Conservation (phyloP, 306 rosid species). For the Benincasa hispida region DNA sequence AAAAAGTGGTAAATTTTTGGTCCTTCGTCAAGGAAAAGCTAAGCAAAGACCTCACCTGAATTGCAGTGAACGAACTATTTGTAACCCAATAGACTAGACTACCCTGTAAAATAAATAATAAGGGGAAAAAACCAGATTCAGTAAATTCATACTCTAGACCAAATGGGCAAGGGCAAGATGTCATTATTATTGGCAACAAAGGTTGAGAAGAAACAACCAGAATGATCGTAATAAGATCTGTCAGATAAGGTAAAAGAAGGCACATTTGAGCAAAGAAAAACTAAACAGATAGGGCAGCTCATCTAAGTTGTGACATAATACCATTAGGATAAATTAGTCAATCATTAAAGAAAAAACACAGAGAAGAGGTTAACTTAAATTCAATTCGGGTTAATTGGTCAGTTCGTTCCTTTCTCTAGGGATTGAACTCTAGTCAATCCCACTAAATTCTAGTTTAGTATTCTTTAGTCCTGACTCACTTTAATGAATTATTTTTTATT, state of each 20-base stretch:
- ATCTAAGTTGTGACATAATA: not conserved
- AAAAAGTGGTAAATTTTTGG: not conserved
- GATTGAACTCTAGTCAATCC: not conserved
- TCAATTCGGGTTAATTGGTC: not conserved
- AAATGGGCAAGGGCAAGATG: not conserved
- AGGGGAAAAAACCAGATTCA: not conserved
- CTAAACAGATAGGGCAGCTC: not conserved
- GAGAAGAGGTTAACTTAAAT: not conserved
- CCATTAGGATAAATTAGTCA: not conserved
- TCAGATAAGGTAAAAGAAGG: not conserved
- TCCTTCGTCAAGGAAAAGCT: not conserved
- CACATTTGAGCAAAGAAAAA: not conserved
- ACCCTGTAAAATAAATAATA: conserved; percentile 52
- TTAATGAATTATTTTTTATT: not conserved
- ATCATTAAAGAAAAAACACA: not conserved
- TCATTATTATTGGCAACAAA: not conserved
- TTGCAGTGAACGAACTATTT: conserved; percentile 46
- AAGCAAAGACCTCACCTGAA: conserved; percentile 44
- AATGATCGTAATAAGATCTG: not conserved
- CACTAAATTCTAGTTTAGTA: not conserved
- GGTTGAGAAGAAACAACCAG: conserved; percentile 2
- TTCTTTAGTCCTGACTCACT: not conserved
- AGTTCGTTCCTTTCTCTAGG: not conserved
- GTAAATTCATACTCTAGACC: conserved; percentile 5
- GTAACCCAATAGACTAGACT: conserved; percentile 85